These are phyloP conservation scores for Pistacia vera DNA, from an alignment of 345 rosid species.

Conservation along the genomic window DNA sequence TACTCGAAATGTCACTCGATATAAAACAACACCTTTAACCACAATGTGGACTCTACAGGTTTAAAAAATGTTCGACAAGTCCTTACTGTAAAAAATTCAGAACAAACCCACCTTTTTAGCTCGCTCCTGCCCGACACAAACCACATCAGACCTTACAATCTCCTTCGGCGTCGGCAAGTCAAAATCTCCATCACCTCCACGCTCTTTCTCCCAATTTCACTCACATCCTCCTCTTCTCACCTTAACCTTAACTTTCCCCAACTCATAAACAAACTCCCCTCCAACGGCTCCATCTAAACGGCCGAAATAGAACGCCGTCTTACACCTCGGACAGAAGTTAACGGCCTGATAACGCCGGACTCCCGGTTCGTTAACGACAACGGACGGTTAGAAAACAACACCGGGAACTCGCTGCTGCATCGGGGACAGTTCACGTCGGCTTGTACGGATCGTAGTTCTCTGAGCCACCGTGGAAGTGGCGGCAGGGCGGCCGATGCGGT, in stretches of 20 bases:
- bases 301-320: constrained; percentile 85
- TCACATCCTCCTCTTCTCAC: constrained; percentile 28
- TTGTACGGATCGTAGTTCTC: constrained; percentile 61
- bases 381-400: constrained; percentile 82
- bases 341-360: constrained; percentile 74
- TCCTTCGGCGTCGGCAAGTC: constrained; percentile 88
- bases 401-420: constrained; percentile 64
- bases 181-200: constrained; percentile 31
- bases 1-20: too few relatives aligned
- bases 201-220: constrained; percentile 1
- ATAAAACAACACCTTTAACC: too few relatives aligned
- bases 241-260: constrained; percentile 59
- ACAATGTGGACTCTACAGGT: too few relatives aligned
- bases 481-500: constrained; percentile 21
- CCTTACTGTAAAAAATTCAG: background rate
- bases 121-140: constrained; percentile 89
- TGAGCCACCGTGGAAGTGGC: constrained; percentile 38
- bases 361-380: constrained; percentile 65
- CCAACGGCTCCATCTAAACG: constrained; percentile 71
- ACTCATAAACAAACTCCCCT: constrained; percentile 80
- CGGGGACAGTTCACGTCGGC: constrained; percentile 82
- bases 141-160: constrained; percentile 70
- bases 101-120: constrained; percentile 74
- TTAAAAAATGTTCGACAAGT: background rate
- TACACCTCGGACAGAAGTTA: constrained; percentile 71